A percentile compares a stretch with the other conserved stretches of the same genome.
These are phyloP conservation scores for Biscogniauxia mediterranea DNA, from an alignment of 2,329 filamentous ascomycete genomes.

Conservation along the genomic window DNA sequence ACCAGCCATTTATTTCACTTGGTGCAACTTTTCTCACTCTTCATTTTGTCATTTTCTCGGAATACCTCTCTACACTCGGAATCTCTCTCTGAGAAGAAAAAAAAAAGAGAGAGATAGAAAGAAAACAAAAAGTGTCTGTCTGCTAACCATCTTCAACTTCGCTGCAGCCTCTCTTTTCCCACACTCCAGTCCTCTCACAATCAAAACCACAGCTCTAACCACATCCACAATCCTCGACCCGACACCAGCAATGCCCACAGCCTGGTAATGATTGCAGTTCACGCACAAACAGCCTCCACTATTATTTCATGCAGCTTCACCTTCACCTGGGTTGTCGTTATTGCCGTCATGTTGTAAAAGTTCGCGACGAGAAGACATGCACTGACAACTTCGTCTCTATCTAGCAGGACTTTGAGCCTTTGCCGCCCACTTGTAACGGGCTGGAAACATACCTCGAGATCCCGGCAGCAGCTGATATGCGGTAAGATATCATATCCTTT, in stretches of 20 bases:
- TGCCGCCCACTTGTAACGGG: conserved; percentile 47
- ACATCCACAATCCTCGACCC: conserved; percentile 19
- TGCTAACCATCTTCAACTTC: conserved; percentile 26
- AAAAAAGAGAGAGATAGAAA: too few species aligned
- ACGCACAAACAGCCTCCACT: conserved; percentile 12
- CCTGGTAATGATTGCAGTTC: conserved; percentile 28
- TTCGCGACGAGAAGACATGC: conserved; percentile 21
- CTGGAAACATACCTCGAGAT: conserved; percentile 53
- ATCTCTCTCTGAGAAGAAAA: too few species aligned
- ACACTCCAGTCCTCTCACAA: conserved; percentile 3
- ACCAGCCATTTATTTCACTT: conserved; percentile 21
- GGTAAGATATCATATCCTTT: conserved; percentile 41
- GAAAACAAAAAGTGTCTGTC: background rate
- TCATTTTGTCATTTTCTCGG: background rate
- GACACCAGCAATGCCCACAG: conserved; percentile 29
- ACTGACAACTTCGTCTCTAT: conserved; percentile 35
- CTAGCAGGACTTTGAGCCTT: conserved; percentile 55
- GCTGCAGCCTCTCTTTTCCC: conserved; percentile 23
- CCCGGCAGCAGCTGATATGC: conserved; percentile 51
- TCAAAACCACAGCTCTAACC: too few species aligned
- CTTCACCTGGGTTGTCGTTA: conserved; percentile 17
- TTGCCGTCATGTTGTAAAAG: conserved; percentile 9
- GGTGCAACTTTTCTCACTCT: background rate
- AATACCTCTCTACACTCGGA: background rate
- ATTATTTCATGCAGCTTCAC: conserved; percentile 19